A percentile compares a stretch with the other conserved stretches of the same genome.
Conservation (phyloP, 192 early-diverging fungal species). For the Linnemannia zychae region DNA sequence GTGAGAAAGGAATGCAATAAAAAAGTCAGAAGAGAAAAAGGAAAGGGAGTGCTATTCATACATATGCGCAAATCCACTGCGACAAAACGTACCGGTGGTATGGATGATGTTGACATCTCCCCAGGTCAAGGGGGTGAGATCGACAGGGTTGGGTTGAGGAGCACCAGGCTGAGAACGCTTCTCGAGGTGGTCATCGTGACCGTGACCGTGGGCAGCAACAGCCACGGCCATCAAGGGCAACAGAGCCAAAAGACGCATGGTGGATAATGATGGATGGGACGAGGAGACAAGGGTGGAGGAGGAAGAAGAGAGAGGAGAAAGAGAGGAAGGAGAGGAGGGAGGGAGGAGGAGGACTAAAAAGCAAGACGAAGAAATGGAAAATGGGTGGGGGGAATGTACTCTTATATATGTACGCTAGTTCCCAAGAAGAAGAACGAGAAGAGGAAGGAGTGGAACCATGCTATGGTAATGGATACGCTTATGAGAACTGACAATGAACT, state of each 20-base stretch:
- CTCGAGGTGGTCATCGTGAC: slow-evolving; percentile 2
- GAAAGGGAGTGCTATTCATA: too few species aligned
- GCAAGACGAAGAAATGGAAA: slow-evolving; percentile 2
- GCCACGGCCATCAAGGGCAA: slow-evolving; percentile 18
- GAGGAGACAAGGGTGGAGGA: too few species aligned
- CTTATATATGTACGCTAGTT: not conserved
- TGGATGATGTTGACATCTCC: slow-evolving; percentile 64
- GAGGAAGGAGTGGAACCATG: not conserved
- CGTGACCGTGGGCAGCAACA: slow-evolving; percentile 1
- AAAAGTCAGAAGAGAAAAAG: not conserved
- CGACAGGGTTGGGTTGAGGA: slow-evolving; percentile 8
- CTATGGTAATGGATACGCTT: not conserved
- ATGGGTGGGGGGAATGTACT: too few species aligned
- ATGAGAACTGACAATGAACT: not conserved
- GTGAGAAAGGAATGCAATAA: not conserved
- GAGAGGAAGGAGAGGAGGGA: too few species aligned
- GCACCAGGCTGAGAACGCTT: slow-evolving; percentile 48
- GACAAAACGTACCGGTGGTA: slow-evolving; percentile 49
- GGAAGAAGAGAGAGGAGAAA: not conserved
- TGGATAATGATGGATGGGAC: not conserved
- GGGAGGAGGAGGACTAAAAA: not conserved
- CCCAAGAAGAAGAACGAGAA: too few species aligned
- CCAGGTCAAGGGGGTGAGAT: slow-evolving; percentile 55
- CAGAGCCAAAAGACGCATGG: slow-evolving; percentile 12
- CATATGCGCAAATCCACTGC: too few species aligned